Percentiles rank a stretch among this genome's conserved stretches.
These are phyloP conservation scores for Phytopythium boreale DNA, from an alignment of 352 stramenopile species.

Conservation along the genomic window DNA sequence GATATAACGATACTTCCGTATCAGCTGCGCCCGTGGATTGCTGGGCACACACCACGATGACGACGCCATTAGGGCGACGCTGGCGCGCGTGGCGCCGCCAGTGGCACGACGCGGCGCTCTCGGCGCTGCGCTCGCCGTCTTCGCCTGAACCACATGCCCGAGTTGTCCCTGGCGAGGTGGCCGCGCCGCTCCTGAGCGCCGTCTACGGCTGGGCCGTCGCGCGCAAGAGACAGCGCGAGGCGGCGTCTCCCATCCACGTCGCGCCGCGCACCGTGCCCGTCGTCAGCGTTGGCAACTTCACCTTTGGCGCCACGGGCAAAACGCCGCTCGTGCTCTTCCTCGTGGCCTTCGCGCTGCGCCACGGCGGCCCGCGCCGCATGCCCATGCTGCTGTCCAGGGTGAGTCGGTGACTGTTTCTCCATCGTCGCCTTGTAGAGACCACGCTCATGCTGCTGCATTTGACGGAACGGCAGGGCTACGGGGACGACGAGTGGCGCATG, in stretches of 20 bases:
- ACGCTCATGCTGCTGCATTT: too few relatives aligned
- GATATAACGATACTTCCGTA: too few relatives aligned
- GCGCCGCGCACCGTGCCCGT: slow-evolving; percentile 30
- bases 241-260: slow-evolving; percentile 20
- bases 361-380: slow-evolving; percentile 8
- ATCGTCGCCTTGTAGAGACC: not conserved
- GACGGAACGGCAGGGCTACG: slow-evolving; percentile 31
- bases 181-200: slow-evolving; percentile 32
- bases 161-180: not conserved
- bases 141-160: not conserved
- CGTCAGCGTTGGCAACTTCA: slow-evolving; percentile 70
- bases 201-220: slow-evolving; percentile 35
- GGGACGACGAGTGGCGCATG: slow-evolving; percentile 70
- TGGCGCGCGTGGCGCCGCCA: slow-evolving; percentile 25
- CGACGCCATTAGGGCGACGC: too few relatives aligned
- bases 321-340: slow-evolving; percentile 60
- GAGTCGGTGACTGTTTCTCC: slow-evolving; percentile 5
- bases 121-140: slow-evolving; percentile 23
- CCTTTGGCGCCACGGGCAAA: slow-evolving; percentile 73
- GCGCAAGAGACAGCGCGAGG: slow-evolving; percentile 27
- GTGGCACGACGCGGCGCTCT: slow-evolving; percentile 28
- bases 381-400: slow-evolving; percentile 56
- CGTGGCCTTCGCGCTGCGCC: slow-evolving; percentile 15
- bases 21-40: too few relatives aligned
- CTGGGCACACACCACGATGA: too few relatives aligned